A percentile compares a stretch with the other conserved stretches of the same genome.
Conservation (phyloP, 176 grass and related monocot genomes). For the Cenchrus fungigraminus region DNA sequence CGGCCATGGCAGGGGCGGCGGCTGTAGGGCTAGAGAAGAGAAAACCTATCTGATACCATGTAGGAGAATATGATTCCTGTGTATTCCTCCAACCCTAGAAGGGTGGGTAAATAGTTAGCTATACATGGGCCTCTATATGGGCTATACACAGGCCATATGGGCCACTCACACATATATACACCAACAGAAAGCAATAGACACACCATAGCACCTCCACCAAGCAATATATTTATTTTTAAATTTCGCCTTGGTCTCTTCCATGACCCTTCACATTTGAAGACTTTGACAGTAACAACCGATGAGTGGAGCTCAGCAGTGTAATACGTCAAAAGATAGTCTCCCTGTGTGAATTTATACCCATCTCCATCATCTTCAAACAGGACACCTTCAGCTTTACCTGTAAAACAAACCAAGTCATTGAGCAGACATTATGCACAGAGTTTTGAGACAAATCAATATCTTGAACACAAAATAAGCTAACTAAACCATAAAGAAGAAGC, state of each 20-base stretch:
- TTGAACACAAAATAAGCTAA: slow-evolving; percentile 19
- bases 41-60: no score
- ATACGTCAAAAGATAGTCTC: slow-evolving; percentile 78
- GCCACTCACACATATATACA: no score
- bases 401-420: slow-evolving; percentile 26
- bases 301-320: slow-evolving; percentile 77
- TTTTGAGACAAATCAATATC: neutral
- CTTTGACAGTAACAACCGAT: slow-evolving; percentile 64
- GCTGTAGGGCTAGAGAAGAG: no score
- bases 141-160: no score
- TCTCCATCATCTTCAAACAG: slow-evolving; percentile 93
- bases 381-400: slow-evolving; percentile 88
- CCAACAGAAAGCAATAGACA: slow-evolving; percentile 10
- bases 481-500: slow-evolving; percentile 3
- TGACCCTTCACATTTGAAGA: slow-evolving; percentile 71
- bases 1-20: no score
- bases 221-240: slow-evolving; percentile 69
- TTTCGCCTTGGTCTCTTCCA: slow-evolving; percentile 66
- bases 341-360: slow-evolving; percentile 76
- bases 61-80: no score
- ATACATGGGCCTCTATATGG: no score
- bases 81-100: no score
- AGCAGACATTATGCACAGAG: slow-evolving; percentile 15
- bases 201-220: slow-evolving; percentile 89
- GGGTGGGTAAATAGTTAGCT: no score